phyloP scores from a whole-genome alignment of 805 yeast species.

The Lipomyces chichibuensis region DNA sequence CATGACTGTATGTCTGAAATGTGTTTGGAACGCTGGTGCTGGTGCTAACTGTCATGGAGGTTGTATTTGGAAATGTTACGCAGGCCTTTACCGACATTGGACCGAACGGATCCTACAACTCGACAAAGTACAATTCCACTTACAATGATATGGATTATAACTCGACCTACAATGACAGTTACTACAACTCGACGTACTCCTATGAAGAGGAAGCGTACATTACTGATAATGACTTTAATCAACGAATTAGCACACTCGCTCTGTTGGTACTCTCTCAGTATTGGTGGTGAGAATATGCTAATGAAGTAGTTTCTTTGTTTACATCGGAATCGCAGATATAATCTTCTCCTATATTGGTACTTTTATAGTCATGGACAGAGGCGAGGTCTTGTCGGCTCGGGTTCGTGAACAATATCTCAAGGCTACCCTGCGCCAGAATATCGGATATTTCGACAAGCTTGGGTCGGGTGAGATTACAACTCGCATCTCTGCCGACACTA shows the following conservation, averaged over 20 bases:
- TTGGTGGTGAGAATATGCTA: neutral
- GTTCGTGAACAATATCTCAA: slow-evolving; percentile 46
- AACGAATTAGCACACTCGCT: slow-evolving; percentile 17
- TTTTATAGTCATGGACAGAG: slow-evolving; percentile 45
- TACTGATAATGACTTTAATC: slow-evolving; percentile 12
- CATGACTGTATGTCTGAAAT: slow-evolving; percentile 41
- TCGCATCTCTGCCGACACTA: slow-evolving; percentile 50
- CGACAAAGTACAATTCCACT: neutral
- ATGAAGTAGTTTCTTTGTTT: slow-evolving; percentile 43
- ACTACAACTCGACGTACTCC: neutral
- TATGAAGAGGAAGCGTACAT: slow-evolving; percentile 4
- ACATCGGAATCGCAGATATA: slow-evolving; percentile 45
- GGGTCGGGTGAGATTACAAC: slow-evolving; percentile 51
- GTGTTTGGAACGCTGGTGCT: neutral
- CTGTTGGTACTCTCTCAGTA: neutral
- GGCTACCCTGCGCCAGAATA: slow-evolving; percentile 48
- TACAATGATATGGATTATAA: slow-evolving; percentile 5
- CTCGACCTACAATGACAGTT: slow-evolving; percentile 1
- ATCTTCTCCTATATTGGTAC: slow-evolving; percentile 42
- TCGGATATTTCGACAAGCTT: slow-evolving; percentile 49
- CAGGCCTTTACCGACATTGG: slow-evolving; percentile 43
- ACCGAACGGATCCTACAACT: slow-evolving; percentile 41
- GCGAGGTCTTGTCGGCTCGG: slow-evolving; percentile 49
- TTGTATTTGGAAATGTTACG: slow-evolving; percentile 47
- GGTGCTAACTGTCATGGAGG: slow-evolving; percentile 13